phyloP scores from a whole-genome alignment of 257 asterid species.

The Ballota nigra region DNA sequence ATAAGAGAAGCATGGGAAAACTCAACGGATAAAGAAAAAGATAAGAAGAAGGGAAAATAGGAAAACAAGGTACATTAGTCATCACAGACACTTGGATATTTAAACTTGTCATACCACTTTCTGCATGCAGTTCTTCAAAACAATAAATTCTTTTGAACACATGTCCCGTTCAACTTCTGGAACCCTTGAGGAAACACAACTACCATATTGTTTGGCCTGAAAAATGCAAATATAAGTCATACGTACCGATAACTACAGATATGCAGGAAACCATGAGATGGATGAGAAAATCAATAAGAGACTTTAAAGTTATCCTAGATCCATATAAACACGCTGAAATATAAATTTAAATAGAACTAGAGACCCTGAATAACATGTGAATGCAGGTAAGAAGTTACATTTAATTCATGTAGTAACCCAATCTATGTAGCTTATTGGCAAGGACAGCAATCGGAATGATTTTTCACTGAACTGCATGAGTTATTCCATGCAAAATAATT shows the following conservation, averaged over 20 bases:
- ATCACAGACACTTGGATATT: conserved; percentile 2
- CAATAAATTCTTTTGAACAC: conserved; percentile 77
- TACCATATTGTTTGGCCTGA: conserved; percentile 83
- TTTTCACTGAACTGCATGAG: no score
- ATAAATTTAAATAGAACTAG: not conserved
- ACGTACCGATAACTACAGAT: conserved; percentile 9
- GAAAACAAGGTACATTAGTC: conserved; percentile 7
- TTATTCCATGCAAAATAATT: no score
- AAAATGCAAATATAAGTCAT: conserved; percentile 9
- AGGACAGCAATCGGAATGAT: no score
- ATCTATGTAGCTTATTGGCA: no score
- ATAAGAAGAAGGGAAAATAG: not conserved
- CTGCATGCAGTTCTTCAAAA: conserved; percentile 78
- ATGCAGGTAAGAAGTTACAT: no score
- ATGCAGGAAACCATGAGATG: not conserved
- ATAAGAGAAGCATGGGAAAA: conserved; percentile 1
- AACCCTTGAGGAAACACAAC: conserved; percentile 77
- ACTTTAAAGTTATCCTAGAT: not conserved
- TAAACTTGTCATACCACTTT: conserved; percentile 51
- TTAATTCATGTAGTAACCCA: no score
- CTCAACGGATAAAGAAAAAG: not conserved
- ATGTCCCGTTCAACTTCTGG: conserved; percentile 82
- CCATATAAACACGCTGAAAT: not conserved
- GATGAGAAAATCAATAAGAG: not conserved
- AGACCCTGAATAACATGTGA: no score